Base-by-base conservation (phyloP, 2,329 filamentous ascomycete genomes). In the Colletotrichum sp. region DNA sequence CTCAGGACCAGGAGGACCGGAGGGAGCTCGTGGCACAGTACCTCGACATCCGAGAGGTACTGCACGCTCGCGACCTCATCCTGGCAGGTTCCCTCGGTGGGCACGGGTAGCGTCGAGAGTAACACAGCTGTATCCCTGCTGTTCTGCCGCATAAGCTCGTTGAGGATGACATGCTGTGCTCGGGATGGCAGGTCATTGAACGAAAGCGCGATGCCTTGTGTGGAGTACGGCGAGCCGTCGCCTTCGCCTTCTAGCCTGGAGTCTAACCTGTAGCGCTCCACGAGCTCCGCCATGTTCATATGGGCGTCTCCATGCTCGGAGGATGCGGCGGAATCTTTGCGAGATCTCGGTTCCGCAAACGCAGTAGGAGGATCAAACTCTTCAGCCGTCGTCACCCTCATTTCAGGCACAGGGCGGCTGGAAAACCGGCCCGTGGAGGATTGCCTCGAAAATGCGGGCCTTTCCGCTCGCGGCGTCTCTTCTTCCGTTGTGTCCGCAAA, bases 111-210 rank as follows among this genome's bases (percentile, higher is more conserved):
- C 28, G 96, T 98, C 2, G 94, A 98, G 79, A 98, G 93, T 18
- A 97, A 85, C 0, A 98, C 95, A 0, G 95, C 95, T 2, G 95
- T 95, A 24, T 94, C 89, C 52, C 84, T 83, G 78, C 93, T 95
- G 77, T 95, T 87, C 75, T 89, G 88, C 5, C 90, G 88, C 87
- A 98, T 96, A 78, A 98, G 86, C 83, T 98, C 95, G 82, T 98
- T 98, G 18, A 98, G 85, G 32, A 98, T 96, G 44, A 98, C 86
- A 83, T 98, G 95, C 82, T 98, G 95, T 3, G 95, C 95, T 18
- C 95, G 92, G 80, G 94, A 95, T 0, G 95, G 95, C 6, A 98
- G 87, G 81, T 98, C 95, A 80, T 98, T 98, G 87, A 98, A 98
- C 3, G 93, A 95, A 3, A 98, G 87, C 1, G 95, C 90, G 5